Percentiles rank a stretch among this genome's conserved stretches.
These are phyloP conservation scores for Rubroshorea leprosula DNA, from an alignment of 345 rosid genomes.

Conservation along the genomic window DNA sequence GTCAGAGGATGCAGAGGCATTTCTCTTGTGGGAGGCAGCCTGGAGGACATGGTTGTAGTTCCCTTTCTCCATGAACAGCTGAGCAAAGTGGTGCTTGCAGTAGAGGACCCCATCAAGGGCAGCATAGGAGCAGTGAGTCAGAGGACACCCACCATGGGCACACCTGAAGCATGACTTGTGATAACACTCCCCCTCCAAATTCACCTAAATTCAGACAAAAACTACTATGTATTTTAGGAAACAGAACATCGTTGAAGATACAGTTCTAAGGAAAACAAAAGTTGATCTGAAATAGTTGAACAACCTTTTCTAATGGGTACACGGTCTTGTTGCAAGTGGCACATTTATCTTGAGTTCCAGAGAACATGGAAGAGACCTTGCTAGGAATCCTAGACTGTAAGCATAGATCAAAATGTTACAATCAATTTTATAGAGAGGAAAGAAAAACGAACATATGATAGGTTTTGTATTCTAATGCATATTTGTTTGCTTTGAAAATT, in stretches of 20 bases:
- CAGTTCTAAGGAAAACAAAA: neutral
- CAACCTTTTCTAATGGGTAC: slow-evolving; percentile 91
- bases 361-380: slow-evolving; percentile 78
- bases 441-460: neutral
- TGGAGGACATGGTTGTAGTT: slow-evolving; percentile 79
- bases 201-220: slow-evolving; percentile 34
- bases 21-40: slow-evolving; percentile 59
- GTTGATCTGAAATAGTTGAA: neutral
- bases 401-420: slow-evolving; percentile 1
- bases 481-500: too few relatives aligned
- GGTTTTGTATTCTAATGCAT: too few relatives aligned
- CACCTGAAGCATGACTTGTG: slow-evolving; percentile 97
- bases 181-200: slow-evolving; percentile 86
- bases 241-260: too few relatives aligned
- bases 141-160: slow-evolving; percentile 84
- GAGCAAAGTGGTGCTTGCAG: slow-evolving; percentile 95
- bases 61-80: slow-evolving; percentile 94
- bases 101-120: slow-evolving; percentile 81
- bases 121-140: slow-evolving; percentile 93
- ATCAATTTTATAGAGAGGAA: neutral
- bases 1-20: slow-evolving; percentile 30
- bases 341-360: slow-evolving; percentile 96
- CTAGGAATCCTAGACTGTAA: slow-evolving; percentile 67
- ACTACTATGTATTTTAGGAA: neutral
- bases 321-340: slow-evolving; percentile 81